Percentiles rank a stretch among this genome's conserved stretches.
phyloP scores from a whole-genome alignment of 768 basidiomycete genomes.

The Suillus bovinus region DNA sequence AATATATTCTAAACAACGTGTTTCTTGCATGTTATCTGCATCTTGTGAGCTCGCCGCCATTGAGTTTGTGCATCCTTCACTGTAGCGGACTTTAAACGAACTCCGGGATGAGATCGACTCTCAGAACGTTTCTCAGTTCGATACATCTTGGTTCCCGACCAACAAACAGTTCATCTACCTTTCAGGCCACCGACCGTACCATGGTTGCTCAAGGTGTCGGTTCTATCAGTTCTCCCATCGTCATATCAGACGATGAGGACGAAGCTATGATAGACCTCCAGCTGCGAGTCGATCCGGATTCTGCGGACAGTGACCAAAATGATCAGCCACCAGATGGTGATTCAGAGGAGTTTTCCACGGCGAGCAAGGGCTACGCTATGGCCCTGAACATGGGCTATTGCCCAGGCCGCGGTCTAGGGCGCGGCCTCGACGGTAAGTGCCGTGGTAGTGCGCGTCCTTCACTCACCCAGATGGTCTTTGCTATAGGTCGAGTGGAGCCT shows the following conservation, averaged over 20 bases:
- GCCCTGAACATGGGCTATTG: constrained; percentile 16
- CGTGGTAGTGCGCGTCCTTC: constrained; percentile 6
- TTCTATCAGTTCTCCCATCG: constrained; percentile 29
- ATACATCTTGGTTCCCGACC: constrained; percentile 6
- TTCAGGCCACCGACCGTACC: constrained; percentile 4
- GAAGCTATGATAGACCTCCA: constrained; percentile 18
- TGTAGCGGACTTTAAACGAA: constrained; percentile 17
- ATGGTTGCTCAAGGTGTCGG: constrained; percentile 20
- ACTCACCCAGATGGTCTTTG: constrained; percentile 8
- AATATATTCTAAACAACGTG: constrained; percentile 2
- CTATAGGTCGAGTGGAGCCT: constrained; percentile 16
- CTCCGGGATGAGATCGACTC: constrained; percentile 5
- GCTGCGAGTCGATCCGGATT: constrained; percentile 7
- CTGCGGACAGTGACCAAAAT: constrained; percentile 4
- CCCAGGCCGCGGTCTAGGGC: constrained; percentile 17
- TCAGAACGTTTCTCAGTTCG: constrained; percentile 6
- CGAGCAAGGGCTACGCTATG: constrained; percentile 14
- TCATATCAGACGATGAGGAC: constrained; percentile 30
- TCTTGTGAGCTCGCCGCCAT: background rate
- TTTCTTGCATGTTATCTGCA: background rate
- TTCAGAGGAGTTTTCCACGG: constrained; percentile 9
- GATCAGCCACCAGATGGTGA: constrained; percentile 1
- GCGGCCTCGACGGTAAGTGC: constrained; percentile 16
- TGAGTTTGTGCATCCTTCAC: background rate
- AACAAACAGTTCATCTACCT: constrained; percentile 5